Evolutionary conservation across 2,329 filamentous ascomycete species (phyloP).

Genomic region (Fulvia fulva): DNA sequence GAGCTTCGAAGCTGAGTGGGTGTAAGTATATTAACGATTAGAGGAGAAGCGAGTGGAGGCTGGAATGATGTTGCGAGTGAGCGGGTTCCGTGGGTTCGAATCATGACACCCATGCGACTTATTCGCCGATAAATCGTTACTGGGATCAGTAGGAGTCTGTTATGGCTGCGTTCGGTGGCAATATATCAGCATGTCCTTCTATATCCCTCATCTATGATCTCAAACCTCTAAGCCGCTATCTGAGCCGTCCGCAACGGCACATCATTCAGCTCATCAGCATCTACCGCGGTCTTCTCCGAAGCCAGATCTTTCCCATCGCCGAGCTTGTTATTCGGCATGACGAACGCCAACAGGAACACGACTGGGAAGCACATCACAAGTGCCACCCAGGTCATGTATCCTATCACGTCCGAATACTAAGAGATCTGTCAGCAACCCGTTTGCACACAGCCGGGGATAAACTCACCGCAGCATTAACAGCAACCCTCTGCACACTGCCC

Average conservation of each 20-base stretch:
- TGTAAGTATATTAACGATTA: no score
- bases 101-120: no score
- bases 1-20: no score
- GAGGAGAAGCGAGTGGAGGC: no score
- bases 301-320: not conserved
- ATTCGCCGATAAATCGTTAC: no score
- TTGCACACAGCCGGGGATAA: constrained; percentile 16
- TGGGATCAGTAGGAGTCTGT: no score
- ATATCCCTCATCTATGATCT: not conserved
- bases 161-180: no score
- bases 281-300: not conserved
- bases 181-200: not conserved
- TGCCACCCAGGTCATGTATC: constrained; percentile 20
- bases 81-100: no score
- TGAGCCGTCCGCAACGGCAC: not conserved
- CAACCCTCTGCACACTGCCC: constrained; percentile 40
- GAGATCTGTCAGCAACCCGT: constrained; percentile 16
- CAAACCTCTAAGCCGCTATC: not conserved
- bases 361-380: constrained; percentile 11
- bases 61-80: no score
- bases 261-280: not conserved
- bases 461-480: constrained; percentile 36
- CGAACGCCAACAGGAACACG: constrained; percentile 9
- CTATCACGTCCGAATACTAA: constrained; percentile 22
- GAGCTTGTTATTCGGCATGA: constrained; percentile 16